A percentile compares a stretch with the other conserved stretches of the same genome.
These are phyloP conservation scores for Trypanosoma mega DNA, from an alignment of 208 protist genomes.

Conservation along the genomic window DNA sequence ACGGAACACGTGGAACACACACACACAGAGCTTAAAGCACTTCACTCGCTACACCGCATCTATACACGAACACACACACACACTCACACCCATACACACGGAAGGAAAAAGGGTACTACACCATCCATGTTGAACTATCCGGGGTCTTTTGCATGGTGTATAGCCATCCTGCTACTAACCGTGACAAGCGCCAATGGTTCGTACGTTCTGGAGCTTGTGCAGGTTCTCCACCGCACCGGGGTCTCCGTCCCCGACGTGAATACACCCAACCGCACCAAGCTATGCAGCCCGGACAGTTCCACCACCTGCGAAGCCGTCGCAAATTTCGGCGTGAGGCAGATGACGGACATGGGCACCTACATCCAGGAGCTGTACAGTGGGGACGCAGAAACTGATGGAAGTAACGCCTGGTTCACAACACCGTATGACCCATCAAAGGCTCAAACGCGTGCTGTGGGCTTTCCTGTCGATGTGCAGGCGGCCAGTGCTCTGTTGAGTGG, in stretches of 20 bases:
- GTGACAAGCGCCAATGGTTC: conserved; percentile 25
- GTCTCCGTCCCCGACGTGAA: conserved; percentile 1
- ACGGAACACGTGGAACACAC: not conserved
- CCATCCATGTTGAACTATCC: not conserved
- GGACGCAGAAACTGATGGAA: not conserved
- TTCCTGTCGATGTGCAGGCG: not conserved
- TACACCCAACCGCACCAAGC: conserved; percentile 19
- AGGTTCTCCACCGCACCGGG: conserved; percentile 20
- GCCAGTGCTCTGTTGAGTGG: conserved; percentile 11
- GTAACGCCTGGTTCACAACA: conserved; percentile 6
- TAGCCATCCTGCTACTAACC: conserved; percentile 16
- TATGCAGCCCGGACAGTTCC: conserved; percentile 18
- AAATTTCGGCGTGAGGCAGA: conserved; percentile 25
- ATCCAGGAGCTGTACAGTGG: conserved; percentile 14
- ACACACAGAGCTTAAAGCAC: not conserved
- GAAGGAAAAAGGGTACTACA: no score
- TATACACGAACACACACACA: no score
- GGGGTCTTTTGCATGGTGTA: conserved; percentile 10
- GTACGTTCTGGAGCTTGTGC: conserved; percentile 24
- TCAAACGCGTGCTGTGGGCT: conserved; percentile 8
- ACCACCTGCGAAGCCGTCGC: conserved; percentile 22
- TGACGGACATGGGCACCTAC: conserved; percentile 20
- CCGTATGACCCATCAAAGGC: conserved; percentile 10
- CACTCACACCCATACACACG: no score
- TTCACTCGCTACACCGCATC: no score